These are phyloP conservation scores for Sanghuangporus weigelae DNA, from an alignment of 1,284 basidiomycete species.

Conservation along the genomic window DNA sequence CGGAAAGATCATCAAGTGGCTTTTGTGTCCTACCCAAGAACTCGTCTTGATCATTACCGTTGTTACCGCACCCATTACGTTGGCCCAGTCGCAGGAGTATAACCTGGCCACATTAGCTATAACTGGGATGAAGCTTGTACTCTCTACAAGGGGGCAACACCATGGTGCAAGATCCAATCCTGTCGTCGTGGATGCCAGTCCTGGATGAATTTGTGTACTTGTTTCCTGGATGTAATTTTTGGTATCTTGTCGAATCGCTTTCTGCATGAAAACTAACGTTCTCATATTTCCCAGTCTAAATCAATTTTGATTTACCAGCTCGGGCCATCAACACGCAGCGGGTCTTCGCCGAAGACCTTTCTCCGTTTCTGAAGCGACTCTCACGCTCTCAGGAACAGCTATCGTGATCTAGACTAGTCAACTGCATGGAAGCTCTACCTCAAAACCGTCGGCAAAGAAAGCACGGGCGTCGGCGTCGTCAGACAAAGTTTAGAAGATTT, in stretches of 20 bases:
- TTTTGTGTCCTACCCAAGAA: background rate
- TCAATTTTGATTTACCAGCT: background rate
- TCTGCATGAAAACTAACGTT: no score
- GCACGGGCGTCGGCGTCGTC: background rate
- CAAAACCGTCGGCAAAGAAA: background rate
- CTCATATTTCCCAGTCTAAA: no score
- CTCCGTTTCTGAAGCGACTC: background rate
- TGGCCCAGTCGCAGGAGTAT: background rate
- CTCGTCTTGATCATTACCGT: background rate
- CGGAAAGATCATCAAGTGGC: background rate
- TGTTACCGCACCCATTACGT: background rate
- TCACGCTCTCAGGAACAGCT: background rate
- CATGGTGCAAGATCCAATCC: no score
- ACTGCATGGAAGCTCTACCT: background rate
- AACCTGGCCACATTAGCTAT: no score
- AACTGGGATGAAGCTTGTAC: no score
- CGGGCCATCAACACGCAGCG: background rate
- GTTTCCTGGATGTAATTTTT: no score
- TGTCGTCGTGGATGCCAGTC: no score
- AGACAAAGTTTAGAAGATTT: background rate
- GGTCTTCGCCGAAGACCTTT: background rate
- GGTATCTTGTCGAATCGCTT: no score
- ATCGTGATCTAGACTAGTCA: background rate
- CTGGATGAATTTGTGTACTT: no score
- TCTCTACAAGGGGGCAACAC: no score